Evolutionary conservation across 176 grass and related monocot genomes (phyloP).

Genomic region (Ananas comosus): DNA sequence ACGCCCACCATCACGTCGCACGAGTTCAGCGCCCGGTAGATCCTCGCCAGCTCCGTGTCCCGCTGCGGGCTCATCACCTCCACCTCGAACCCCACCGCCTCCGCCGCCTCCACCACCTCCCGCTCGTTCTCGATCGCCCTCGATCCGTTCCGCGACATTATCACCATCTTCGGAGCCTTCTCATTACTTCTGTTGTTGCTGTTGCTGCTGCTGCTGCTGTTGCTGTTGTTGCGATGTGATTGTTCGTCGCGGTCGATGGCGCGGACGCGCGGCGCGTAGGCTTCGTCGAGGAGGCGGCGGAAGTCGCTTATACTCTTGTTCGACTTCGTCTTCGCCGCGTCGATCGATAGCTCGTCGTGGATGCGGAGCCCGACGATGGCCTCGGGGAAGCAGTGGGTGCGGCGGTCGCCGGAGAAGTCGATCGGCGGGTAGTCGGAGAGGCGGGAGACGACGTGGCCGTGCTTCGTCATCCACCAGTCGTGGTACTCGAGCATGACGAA

Average conservation of each 20-base stretch:
- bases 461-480: constrained; percentile 69
- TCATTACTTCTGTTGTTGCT: neutral
- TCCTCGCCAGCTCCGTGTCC: constrained; percentile 51
- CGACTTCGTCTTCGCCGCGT: constrained; percentile 23
- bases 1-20: constrained; percentile 69
- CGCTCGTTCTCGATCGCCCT: constrained; percentile 56
- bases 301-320: constrained; percentile 47
- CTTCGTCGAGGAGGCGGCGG: constrained; percentile 48
- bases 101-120: constrained; percentile 23
- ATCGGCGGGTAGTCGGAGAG: constrained; percentile 50
- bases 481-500: constrained; percentile 77
- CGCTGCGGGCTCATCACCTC: constrained; percentile 28
- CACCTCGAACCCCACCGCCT: constrained; percentile 38
- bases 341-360: constrained; percentile 65
- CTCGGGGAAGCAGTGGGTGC: constrained; percentile 74
- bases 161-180: constrained; percentile 28
- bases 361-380: constrained; percentile 50
- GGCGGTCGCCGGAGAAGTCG: constrained; percentile 48
- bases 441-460: constrained; percentile 33
- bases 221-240: neutral
- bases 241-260: constrained; percentile 22
- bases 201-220: too few relatives aligned
- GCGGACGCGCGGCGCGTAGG: constrained; percentile 33
- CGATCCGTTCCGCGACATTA: constrained; percentile 59
- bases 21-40: constrained; percentile 49